Base-by-base conservation (phyloP, 176 grass and related monocot species). In the Olyra latifolia region DNA sequence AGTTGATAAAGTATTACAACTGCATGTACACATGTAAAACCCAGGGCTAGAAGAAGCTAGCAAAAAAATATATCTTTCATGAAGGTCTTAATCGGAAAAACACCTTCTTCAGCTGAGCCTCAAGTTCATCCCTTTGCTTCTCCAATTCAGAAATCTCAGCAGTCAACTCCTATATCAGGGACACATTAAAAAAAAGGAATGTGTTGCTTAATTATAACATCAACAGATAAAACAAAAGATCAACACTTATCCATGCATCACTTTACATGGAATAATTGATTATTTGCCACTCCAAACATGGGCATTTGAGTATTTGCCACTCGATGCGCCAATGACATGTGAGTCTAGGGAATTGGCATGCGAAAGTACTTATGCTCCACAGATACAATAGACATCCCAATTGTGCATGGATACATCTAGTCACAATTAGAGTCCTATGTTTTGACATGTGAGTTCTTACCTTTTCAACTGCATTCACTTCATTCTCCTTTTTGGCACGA, bases 81-180 rank as follows among this genome's bases (percentile, higher is more conserved):
- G 15, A 80, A 68, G 29, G 24, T 69, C 23, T 84, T 57, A 84
- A 28, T 52, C n/a, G 52, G 57, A 19, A 41, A 75, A 64, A 74
- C 86, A 98, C 96, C 92, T 93, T 98, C 86, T 95, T 91, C 65
- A 98, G 76, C 86, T 89, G 84, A 89, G 90, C 96, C 80, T 98
- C 96, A n/a, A 98, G 87, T 69, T 93, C 89, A 78, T 98, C 86
- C 82, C 90, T 87, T 91, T 95, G 92, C 71, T 95, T 95, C 90
- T 95, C 96, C 84, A 95, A 66, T 85, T 60, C 92, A 67, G 88
- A 88, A 89, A 98, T 88, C 56, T 98, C 96, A 84, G 90, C 28
- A 56, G 81, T 82, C 78, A 98, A 83, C 66, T 98, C 96, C 96
- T 98, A 85, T 76, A 86, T 13, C 53, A 80, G 57, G 48, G 41